phyloP scores from a whole-genome alignment of 202 grass and related monocot genomes.

The Musa balbisiana region DNA sequence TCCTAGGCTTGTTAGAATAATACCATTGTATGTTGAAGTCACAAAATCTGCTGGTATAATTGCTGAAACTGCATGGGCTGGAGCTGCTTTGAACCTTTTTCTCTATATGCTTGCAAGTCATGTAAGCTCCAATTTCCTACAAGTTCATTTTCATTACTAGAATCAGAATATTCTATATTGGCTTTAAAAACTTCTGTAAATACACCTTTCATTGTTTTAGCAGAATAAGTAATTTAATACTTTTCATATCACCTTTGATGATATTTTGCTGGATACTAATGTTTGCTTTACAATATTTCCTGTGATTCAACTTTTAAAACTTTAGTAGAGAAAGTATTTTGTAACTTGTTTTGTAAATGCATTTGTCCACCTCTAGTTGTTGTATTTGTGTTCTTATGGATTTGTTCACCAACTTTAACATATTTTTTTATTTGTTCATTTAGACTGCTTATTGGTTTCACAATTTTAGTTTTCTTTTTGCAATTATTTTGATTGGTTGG shows the following conservation, averaged over 20 bases:
- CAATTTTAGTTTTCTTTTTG: not conserved
- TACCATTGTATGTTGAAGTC: slow-evolving; percentile 90
- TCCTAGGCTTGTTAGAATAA: slow-evolving; percentile 75
- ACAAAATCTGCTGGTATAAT: slow-evolving; percentile 92
- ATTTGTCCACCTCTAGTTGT: not conserved
- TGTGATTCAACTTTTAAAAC: not conserved
- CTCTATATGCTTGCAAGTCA: slow-evolving; percentile 99
- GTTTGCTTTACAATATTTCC: not conserved
- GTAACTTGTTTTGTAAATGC: not conserved
- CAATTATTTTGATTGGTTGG: not conserved
- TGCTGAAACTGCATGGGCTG: slow-evolving; percentile 88
- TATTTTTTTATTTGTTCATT: not conserved
- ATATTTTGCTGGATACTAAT: not conserved
- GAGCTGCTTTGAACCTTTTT: slow-evolving; percentile 94
- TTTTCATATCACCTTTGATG: not conserved
- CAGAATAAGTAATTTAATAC: not conserved
- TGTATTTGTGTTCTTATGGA: not conserved
- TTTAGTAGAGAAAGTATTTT: not conserved
- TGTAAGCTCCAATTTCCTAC: slow-evolving; percentile 36
- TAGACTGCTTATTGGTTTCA: not conserved
- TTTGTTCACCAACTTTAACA: not conserved
- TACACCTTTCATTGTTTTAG: not conserved
- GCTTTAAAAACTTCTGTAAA: too few relatives aligned
- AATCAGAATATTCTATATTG: not conserved
- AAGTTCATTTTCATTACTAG: not conserved